Base-by-base conservation (phyloP, 2,329 filamentous ascomycete species). In the Fusarium anthophilum region DNA sequence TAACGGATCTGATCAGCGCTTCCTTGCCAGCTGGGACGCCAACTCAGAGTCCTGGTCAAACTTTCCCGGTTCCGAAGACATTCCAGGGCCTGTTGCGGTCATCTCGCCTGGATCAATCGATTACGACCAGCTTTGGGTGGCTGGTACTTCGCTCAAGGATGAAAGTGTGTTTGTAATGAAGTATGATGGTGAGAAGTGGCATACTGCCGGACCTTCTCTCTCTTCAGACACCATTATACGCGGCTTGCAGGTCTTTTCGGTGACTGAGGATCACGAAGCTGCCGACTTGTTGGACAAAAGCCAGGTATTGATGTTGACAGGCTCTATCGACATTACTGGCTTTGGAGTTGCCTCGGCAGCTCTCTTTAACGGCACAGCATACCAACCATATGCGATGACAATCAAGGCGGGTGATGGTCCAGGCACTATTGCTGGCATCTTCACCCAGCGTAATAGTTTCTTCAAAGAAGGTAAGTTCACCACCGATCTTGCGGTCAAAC, bases 321-420 rank as follows among this genome's bases (percentile, higher is more conserved):
- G 96, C 44, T 90, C 92, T 60, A 90, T 99, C 75, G 88, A 91
- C 73, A 87, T 98, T 24, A 90, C 92, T 0, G 85, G 85, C 55
- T 95, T 95, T 79, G 95, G 96, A 66, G 92, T 91, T 65, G 94
- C 93, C 11, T 97, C 96, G 20, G 95, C 94, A 14, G 96, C 92
- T 13, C 85, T 98, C 35, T 99, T 93, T 85, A 94, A 98, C 79
- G 96, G 96, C 77, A 94, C 91, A 17, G 84, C 86, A 6, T 91
- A 96, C 80, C 87, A 87, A 58, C 96, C 96, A 1, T 98, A 96
- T 81, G 89, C 94, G 45, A 88, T 99, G 47, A 93, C 95, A 5
- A 92, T 90, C 51, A 92, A 88, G 66, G 83, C 87, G 18, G 87
- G 91, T 77, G 91, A 91, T 66, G 86, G 87, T 18, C 86, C 90